These are phyloP conservation scores for Picea engelmannii DNA, from an alignment of 83 land plant species.

Conservation along the genomic window DNA sequence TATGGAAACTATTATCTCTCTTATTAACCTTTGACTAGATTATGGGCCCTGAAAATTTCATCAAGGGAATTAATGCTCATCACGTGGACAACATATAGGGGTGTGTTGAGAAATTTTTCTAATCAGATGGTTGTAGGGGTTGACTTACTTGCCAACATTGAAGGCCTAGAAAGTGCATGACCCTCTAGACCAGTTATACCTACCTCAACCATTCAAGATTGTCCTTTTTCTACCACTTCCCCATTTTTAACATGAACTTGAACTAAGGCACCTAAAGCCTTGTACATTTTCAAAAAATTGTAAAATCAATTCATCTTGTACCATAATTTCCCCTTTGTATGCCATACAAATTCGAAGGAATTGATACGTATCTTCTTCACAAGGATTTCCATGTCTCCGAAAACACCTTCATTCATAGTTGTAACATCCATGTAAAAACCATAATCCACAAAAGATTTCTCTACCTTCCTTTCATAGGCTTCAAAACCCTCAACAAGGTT, in stretches of 20 bases:
- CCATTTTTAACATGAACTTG: conserved; percentile 99
- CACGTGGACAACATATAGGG: too few species aligned
- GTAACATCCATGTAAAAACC: conserved; percentile 97
- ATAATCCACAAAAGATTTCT: conserved; percentile 86
- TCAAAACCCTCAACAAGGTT: conserved; percentile 73
- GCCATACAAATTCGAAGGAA: too few species aligned
- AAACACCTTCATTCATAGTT: conserved; percentile 79
- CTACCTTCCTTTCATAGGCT: conserved; percentile 63
- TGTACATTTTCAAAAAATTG: conserved; percentile 33
- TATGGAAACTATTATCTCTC: too few species aligned
- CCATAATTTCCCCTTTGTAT: conserved; percentile 64
- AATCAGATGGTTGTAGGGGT: too few species aligned
- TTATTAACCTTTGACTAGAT: too few species aligned
- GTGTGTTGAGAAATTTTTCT: too few species aligned
- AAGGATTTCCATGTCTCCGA: conserved; percentile 89
- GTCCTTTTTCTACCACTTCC: conserved; percentile 92
- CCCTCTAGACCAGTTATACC: conserved; percentile 86
- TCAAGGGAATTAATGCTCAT: too few species aligned
- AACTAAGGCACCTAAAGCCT: conserved; percentile 85
- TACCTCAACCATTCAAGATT: conserved; percentile 72
- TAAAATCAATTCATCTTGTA: conserved; percentile 69
- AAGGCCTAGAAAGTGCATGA: too few species aligned
- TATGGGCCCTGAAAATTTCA: too few species aligned
- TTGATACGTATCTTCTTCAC: conserved; percentile 77
- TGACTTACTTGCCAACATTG: too few species aligned